Percentiles rank a stretch among this genome's conserved stretches.
Conservation (phyloP, 192 early-diverging fungal species). For the Backusella tarrabulga region DNA sequence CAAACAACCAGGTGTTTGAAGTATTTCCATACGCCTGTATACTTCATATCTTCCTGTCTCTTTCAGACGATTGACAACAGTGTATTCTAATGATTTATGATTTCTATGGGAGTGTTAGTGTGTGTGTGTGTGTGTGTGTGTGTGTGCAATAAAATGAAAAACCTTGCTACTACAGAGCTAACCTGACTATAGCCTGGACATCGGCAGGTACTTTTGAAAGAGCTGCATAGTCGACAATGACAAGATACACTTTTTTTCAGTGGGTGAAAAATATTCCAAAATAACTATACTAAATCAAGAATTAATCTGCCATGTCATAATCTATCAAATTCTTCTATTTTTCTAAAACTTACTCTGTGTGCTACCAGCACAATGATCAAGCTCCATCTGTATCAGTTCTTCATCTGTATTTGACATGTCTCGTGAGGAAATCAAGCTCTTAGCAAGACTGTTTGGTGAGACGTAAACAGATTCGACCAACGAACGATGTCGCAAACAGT, state of each 20-base stretch:
- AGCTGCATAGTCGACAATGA: not conserved
- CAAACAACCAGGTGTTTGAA: too few relatives aligned
- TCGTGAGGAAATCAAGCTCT: slow-evolving; percentile 3
- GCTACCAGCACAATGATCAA: slow-evolving; percentile 7
- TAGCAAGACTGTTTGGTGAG: slow-evolving; percentile 7
- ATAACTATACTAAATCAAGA: not conserved
- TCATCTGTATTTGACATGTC: slow-evolving; percentile 7
- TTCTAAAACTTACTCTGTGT: slow-evolving; percentile 15
- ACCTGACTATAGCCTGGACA: not conserved
- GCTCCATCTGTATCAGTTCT: slow-evolving; percentile 13
- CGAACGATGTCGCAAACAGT: slow-evolving; percentile 6
- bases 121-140: too few relatives aligned
- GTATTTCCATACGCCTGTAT: too few relatives aligned
- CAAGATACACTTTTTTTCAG: slow-evolving; percentile 4
- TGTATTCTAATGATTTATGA: too few relatives aligned
- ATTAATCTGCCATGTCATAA: not conserved
- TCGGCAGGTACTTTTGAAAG: not conserved
- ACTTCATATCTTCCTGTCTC: too few relatives aligned
- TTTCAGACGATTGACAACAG: too few relatives aligned
- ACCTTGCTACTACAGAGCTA: too few relatives aligned
- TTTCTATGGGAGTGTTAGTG: too few relatives aligned
- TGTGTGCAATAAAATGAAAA: too few relatives aligned
- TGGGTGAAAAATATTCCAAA: not conserved
- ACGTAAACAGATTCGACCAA: slow-evolving; percentile 4
- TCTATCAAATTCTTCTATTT: not conserved